These are phyloP conservation scores for Zygosaccharomyces rouxii DNA, from an alignment of 805 yeast species.

Conservation along the genomic window DNA sequence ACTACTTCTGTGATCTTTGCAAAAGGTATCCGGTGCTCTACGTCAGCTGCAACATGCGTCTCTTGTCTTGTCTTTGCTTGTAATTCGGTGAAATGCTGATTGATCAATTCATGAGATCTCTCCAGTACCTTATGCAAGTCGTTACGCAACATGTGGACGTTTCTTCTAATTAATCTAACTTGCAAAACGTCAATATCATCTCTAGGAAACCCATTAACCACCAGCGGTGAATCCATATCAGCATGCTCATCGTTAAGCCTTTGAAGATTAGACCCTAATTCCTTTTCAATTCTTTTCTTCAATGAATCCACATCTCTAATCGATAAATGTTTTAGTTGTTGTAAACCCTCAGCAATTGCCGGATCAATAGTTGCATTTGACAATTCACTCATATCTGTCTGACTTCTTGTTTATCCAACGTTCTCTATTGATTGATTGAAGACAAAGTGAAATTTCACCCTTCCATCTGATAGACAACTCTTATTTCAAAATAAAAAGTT, in stretches of 20 bases:
- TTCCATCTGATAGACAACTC: background rate
- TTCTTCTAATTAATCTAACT: slow-evolving; percentile 56
- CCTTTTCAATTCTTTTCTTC: slow-evolving; percentile 41
- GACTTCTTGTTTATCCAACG: background rate
- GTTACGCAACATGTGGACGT: slow-evolving; percentile 63
- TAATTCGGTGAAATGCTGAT: slow-evolving; percentile 38
- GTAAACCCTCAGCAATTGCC: background rate
- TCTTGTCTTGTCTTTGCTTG: slow-evolving; percentile 6
- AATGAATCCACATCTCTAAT: slow-evolving; percentile 28
- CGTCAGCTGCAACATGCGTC: background rate
- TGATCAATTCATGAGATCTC: slow-evolving; percentile 45
- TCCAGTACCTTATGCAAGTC: slow-evolving; percentile 54
- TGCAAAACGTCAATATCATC: slow-evolving; percentile 74
- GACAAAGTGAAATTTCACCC: background rate
- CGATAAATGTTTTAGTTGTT: slow-evolving; percentile 9
- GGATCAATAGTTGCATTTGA: background rate
- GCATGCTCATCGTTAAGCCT: slow-evolving; percentile 44
- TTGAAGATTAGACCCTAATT: slow-evolving; percentile 40
- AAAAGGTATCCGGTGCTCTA: slow-evolving; percentile 43
- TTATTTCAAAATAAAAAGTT: background rate
- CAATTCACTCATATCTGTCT: background rate
- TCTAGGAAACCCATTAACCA: slow-evolving; percentile 86
- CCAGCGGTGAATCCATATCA: slow-evolving; percentile 60
- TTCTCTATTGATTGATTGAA: too few relatives aligned
- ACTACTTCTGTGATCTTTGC: slow-evolving; percentile 51